Conservation (phyloP, 1,139 yeast genomes). For the Insectozyma bohioensis region DNA sequence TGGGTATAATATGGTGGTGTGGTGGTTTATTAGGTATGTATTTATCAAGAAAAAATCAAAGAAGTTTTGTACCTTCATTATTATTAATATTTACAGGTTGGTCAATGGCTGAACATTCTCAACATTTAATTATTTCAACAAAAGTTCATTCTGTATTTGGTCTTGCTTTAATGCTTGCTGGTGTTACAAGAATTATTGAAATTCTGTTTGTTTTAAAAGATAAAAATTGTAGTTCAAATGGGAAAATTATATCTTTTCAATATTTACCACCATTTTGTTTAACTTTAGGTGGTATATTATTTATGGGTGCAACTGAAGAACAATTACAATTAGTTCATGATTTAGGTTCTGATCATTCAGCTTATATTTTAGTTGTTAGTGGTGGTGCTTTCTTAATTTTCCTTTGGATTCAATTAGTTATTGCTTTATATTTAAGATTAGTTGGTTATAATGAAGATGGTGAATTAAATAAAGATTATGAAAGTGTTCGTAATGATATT, state of each 20-base stretch:
- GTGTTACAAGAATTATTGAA: constrained; percentile 70
- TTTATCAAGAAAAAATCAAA: constrained; percentile 54
- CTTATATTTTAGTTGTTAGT: constrained; percentile 71
- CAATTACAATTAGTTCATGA: constrained; percentile 70
- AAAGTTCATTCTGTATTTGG: constrained; percentile 90
- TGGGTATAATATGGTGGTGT: constrained; percentile 97
- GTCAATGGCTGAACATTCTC: constrained; percentile 90
- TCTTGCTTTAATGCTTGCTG: constrained; percentile 73
- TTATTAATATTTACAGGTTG: constrained; percentile 86
- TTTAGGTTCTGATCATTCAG: constrained; percentile 80
- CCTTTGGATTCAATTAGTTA: constrained; percentile 59
- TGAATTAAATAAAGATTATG: constrained; percentile 18
- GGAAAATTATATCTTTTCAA: constrained; percentile 68
- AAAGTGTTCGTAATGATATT: constrained; percentile 16
- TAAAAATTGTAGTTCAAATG: constrained; percentile 44
- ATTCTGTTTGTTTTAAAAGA: constrained; percentile 69
- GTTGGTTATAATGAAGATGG: constrained; percentile 48
- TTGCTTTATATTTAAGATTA: constrained; percentile 58
- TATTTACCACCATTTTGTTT: constrained; percentile 80
- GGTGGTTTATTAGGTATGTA: constrained; percentile 86
- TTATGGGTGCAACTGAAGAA: constrained; percentile 93
- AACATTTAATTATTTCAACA: constrained; percentile 71
- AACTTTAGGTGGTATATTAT: constrained; percentile 73
- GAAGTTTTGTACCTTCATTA: constrained; percentile 79
- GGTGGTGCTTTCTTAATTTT: constrained; percentile 74